These are phyloP conservation scores for Casuarina cunninghamiana DNA, from an alignment of 306 rosid genomes.

Conservation along the genomic window DNA sequence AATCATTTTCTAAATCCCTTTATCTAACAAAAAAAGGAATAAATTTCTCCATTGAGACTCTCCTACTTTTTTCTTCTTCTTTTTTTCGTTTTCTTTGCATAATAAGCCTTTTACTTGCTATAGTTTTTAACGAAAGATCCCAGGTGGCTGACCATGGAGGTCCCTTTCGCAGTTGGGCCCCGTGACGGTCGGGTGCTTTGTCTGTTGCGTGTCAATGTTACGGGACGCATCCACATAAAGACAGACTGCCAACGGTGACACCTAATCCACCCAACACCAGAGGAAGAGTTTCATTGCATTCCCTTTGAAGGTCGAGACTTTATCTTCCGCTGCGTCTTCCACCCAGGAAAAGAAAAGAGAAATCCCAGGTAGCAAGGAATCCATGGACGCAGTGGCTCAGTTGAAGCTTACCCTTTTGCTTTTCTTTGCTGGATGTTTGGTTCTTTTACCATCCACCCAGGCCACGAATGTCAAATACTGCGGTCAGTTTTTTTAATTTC, in stretches of 20 bases:
- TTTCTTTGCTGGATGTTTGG: constrained; percentile 13
- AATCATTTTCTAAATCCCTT: too few species aligned
- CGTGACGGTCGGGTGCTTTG: neutral
- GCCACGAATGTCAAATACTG: constrained; percentile 60
- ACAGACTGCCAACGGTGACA: neutral
- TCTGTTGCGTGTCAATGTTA: neutral
- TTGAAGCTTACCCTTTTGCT: constrained; percentile 34
- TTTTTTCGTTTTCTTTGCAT: too few species aligned
- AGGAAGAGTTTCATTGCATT: too few species aligned
- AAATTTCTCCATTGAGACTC: too few species aligned
- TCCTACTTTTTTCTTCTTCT: too few species aligned
- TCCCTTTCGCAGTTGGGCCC: neutral
- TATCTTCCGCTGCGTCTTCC: neutral
- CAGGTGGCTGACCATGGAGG: neutral
- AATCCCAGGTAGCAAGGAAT: neutral
- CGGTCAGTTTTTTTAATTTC: constrained; percentile 35
- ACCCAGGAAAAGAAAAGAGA: neutral
- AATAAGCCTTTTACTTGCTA: too few species aligned
- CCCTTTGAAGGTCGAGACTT: too few species aligned
- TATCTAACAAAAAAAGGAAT: too few species aligned
- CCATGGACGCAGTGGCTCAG: constrained; percentile 45
- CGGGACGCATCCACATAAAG: neutral
- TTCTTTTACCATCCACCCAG: constrained; percentile 35
- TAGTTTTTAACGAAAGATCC: too few species aligned
- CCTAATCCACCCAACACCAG: neutral